Evolutionary conservation across 805 yeast genomes (phyloP), one percentile per base, ranked within the genome.

Genomic region (Nakazawaea laoshanensis): DNA sequence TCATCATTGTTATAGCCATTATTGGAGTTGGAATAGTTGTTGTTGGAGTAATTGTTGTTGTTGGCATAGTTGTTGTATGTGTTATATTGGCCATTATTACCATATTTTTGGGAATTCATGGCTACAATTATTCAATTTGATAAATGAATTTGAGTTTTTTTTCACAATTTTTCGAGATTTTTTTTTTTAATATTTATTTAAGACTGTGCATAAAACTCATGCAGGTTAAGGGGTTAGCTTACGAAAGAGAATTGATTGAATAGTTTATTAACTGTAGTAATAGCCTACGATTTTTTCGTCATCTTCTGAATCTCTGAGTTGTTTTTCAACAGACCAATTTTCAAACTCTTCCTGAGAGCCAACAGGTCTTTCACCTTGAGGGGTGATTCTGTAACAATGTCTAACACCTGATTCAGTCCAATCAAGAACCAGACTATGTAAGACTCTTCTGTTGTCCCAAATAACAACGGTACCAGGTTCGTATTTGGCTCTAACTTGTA

Each of bases 401-500:
- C 92, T 70, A 16, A 73, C 63, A 24, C 66, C 70, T 12, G 80
- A 77, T 29, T 70, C 63, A 43, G 70, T 79, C 78, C 84, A 81
- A 47, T 82, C 89, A 35, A 73, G 67, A 12, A 76, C 64, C 11
- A 87, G 86, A 10, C 82, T 62, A 52, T 82, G 92, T 17, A 70
- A 56, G 7, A 75, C 69, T 48, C 79, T 63, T 51, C 92, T 73
- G 63, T 82, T 82, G 48, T 82, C 92, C 89, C 89, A 82, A 18
- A 79, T 54, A 13, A 77, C 84, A 32, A 82, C 79, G 2, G 86
- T 70, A 31, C 70, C 67, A 33, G 77, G 76, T 48, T 74, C 78
- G 82, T 86, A 82, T 35, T 54, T 65, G 29, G 84, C 83, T 49
- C 88, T 69, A 34, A 78, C 60, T 43, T 79, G 84, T 44, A 78